These are phyloP conservation scores for Populus trichocarpa DNA, from an alignment of 441 rosid genomes.

Conservation along the genomic window DNA sequence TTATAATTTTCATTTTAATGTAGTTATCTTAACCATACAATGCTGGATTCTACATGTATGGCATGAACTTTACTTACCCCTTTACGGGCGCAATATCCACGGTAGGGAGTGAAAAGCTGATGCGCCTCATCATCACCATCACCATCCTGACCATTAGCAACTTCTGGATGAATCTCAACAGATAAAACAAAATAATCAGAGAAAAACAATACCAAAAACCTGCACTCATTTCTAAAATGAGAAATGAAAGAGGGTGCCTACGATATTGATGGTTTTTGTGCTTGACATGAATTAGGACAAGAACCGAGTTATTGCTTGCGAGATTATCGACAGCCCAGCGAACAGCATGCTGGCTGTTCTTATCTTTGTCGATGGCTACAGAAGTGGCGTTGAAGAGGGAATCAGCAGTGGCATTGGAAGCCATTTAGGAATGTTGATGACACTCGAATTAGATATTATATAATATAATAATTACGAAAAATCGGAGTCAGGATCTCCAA, in stretches of 20 bases:
- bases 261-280: constrained; percentile 43
- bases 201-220: neutral
- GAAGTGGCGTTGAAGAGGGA: constrained; percentile 39
- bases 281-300: constrained; percentile 62
- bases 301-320: constrained; percentile 25
- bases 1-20: neutral
- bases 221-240: neutral
- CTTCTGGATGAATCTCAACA: constrained; percentile 21
- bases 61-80: constrained; percentile 32
- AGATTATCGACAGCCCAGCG: constrained; percentile 86
- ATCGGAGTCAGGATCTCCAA: neutral
- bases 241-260: constrained; percentile 56
- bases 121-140: constrained; percentile 36
- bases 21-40: neutral
- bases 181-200: neutral
- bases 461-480: neutral
- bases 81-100: constrained; percentile 63
- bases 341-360: constrained; percentile 72
- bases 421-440: constrained; percentile 26
- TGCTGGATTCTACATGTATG: neutral
- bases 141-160: constrained; percentile 19
- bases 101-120: constrained; percentile 44
- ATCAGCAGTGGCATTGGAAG: constrained; percentile 20
- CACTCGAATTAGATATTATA: neutral
- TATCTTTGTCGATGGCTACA: constrained; percentile 76